Percentiles rank a stretch among this genome's conserved stretches.
phyloP scores from a whole-genome alignment of 2,329 filamentous ascomycete species.

The Didymella segeticola region DNA sequence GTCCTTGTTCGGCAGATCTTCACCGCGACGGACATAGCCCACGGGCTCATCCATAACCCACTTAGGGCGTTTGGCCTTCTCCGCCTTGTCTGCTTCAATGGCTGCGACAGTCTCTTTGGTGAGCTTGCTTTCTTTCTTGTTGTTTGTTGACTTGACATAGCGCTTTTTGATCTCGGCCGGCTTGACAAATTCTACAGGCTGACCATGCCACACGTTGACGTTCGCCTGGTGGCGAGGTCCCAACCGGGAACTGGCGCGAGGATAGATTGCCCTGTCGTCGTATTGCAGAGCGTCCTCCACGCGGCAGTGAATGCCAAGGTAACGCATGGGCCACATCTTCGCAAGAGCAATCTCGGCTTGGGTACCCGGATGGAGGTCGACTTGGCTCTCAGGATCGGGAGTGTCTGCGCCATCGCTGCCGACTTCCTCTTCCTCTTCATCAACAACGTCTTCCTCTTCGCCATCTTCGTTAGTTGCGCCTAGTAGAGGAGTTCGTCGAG shows the following conservation, averaged over 20 bases:
- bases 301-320: slow-evolving; percentile 92
- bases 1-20: slow-evolving; percentile 76
- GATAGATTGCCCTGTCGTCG: slow-evolving; percentile 92
- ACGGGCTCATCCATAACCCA: slow-evolving; percentile 92
- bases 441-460: slow-evolving; percentile 69
- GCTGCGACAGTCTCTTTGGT: slow-evolving; percentile 81
- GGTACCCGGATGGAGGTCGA: slow-evolving; percentile 70
- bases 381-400: slow-evolving; percentile 57
- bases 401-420: slow-evolving; percentile 68
- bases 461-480: slow-evolving; percentile 62
- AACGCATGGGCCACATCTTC: slow-evolving; percentile 94
- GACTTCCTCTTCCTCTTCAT: slow-evolving; percentile 73
- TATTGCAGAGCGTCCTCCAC: slow-evolving; percentile 96
- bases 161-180: slow-evolving; percentile 84
- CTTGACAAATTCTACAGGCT: slow-evolving; percentile 88
- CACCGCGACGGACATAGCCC: slow-evolving; percentile 84
- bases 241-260: slow-evolving; percentile 88
- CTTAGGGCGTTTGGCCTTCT: slow-evolving; percentile 82
- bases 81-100: slow-evolving; percentile 80
- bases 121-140: slow-evolving; percentile 78
- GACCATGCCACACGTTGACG: slow-evolving; percentile 83
- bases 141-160: slow-evolving; percentile 64
- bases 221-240: slow-evolving; percentile 91
- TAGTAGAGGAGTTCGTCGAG: slow-evolving; percentile 80
- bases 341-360: slow-evolving; percentile 90